Percentiles rank a stretch among this genome's conserved stretches.
Evolutionary conservation across 345 rosid species (phyloP).

Genomic region (Pistacia integerrima): DNA sequence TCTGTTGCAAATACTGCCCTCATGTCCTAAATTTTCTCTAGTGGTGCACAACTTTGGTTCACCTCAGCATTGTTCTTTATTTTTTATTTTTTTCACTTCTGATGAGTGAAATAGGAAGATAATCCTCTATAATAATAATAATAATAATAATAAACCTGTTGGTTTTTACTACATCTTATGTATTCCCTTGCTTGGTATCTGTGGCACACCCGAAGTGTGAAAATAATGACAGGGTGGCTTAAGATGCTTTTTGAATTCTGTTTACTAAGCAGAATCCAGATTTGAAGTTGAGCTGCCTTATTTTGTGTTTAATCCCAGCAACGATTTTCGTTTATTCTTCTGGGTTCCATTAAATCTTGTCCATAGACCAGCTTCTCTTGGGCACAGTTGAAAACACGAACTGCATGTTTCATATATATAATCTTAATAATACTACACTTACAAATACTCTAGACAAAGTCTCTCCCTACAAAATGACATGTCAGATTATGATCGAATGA

Average conservation of each 20-base stretch:
- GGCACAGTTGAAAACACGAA: not conserved
- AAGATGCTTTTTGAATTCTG: not conserved
- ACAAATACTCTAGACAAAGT: no score
- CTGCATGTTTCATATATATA: not conserved
- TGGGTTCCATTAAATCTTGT: not conserved
- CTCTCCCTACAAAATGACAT: no score
- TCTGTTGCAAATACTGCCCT: not conserved
- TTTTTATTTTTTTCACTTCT: no score
- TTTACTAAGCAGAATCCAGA: not conserved
- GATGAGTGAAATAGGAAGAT: slow-evolving; percentile 1
- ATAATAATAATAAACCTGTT: not conserved
- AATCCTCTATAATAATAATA: not conserved
- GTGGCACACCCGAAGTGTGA: not conserved
- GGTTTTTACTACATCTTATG: not conserved
- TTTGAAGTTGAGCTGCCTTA: not conserved
- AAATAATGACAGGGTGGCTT: not conserved
- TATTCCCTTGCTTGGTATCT: not conserved
- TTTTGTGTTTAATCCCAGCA: not conserved
- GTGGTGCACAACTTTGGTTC: slow-evolving; percentile 2
- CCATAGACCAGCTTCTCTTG: not conserved
- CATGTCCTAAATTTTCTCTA: not conserved
- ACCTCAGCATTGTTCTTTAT: not conserved
- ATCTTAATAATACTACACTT: no score
- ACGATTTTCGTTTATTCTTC: not conserved
- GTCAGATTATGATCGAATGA: no score